phyloP scores from a whole-genome alignment of 352 stramenopile genomes.

The Globisporangium emineosum region DNA sequence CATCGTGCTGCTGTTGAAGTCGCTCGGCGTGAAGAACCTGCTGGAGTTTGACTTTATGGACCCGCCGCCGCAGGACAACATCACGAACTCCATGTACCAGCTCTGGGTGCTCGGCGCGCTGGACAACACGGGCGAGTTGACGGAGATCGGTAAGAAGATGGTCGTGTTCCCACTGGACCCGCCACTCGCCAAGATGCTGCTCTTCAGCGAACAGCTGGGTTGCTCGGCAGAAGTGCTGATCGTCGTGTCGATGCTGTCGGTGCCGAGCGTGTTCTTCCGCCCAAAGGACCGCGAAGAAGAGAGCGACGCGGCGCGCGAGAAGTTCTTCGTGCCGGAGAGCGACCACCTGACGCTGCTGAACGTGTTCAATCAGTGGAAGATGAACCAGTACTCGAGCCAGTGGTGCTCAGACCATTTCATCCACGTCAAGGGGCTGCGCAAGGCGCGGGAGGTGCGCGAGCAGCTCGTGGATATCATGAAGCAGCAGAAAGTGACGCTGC shows the following conservation, averaged over 20 bases:
- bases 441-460: conserved; percentile 90
- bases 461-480: conserved; percentile 99
- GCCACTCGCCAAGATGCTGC: conserved; percentile 93
- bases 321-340: conserved; percentile 98
- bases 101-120: conserved; percentile 98
- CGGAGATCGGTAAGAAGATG: conserved; percentile 96
- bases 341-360: conserved; percentile 98
- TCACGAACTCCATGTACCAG: conserved; percentile 98
- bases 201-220: conserved; percentile 92
- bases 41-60: conserved; percentile 99
- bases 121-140: conserved; percentile 97
- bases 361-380: conserved; percentile 94
- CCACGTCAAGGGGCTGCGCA: conserved; percentile 93
- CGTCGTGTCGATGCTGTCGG: conserved; percentile 97
- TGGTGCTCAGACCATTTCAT: conserved; percentile 98
- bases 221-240: conserved; percentile 96
- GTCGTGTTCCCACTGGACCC: conserved; percentile 98
- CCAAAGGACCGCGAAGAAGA: conserved; percentile 97
- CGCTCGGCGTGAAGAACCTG: conserved; percentile 93
- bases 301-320: conserved; percentile 95
- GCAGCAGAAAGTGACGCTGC: conserved; percentile 91
- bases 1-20: conserved; percentile 98
- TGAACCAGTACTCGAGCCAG: conserved; percentile 93
- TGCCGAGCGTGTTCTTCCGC: conserved; percentile 96
- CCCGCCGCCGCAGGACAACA: conserved; percentile 95